These are phyloP conservation scores for Collybiopsis confluens DNA, from an alignment of 768 basidiomycete species.

Conservation along the genomic window DNA sequence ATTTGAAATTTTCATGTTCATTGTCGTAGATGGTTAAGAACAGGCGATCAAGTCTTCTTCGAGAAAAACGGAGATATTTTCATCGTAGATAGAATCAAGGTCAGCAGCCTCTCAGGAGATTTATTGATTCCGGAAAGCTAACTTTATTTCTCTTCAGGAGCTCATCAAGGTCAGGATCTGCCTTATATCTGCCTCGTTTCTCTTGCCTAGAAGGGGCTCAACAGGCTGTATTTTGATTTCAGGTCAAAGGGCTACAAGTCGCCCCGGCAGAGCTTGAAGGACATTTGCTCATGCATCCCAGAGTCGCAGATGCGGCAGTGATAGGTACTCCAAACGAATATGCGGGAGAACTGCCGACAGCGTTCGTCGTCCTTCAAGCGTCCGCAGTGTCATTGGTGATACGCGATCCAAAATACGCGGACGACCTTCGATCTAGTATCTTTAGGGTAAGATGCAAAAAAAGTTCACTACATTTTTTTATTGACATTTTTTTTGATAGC, in stretches of 20 bases:
- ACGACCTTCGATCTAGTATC: conserved; percentile 2
- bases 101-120: conserved; percentile 16
- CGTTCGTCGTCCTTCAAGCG: conserved; percentile 40
- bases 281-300: conserved; percentile 35
- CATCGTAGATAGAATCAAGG: conserved; percentile 49
- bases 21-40: conserved; percentile 32
- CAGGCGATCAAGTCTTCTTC: conserved; percentile 45
- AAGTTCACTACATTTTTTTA: background rate
- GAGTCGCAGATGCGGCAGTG: conserved; percentile 38
- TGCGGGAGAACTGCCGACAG: conserved; percentile 49
- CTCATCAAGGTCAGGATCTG: conserved; percentile 14
- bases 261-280: conserved; percentile 39
- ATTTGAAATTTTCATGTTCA: conserved; percentile 13
- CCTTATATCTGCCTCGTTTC: background rate
- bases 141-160: conserved; percentile 4
- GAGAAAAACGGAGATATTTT: conserved; percentile 41
- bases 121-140: background rate
- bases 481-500: conserved; percentile 13
- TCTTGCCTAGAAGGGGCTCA: background rate
- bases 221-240: background rate
- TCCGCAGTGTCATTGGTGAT: conserved; percentile 23
- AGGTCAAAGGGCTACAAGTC: conserved; percentile 24
- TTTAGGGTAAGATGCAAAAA: background rate
- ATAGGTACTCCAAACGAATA: conserved; percentile 49
- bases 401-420: conserved; percentile 12